Percentiles rank a stretch among this genome's conserved stretches.
Evolutionary conservation across 208 protist species (phyloP).

Genomic region (Trichomonas gallinae): DNA sequence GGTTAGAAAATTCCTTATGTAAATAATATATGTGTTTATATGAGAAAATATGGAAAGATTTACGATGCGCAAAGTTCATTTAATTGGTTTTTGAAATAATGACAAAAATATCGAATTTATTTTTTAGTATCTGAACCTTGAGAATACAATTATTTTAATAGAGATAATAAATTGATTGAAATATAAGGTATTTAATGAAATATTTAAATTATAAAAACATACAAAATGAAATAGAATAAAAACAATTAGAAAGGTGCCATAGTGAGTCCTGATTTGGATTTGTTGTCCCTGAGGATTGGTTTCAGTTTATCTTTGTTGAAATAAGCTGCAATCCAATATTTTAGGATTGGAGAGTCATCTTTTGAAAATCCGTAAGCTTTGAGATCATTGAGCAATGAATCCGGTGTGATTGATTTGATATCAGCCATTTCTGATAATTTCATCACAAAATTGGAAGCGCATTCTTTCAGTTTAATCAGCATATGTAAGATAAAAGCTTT

Average conservation of each 20-base stretch:
- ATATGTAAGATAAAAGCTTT: neutral
- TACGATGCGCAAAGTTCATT: too few relatives aligned
- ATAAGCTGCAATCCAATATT: neutral
- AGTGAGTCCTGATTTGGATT: neutral
- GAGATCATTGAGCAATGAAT: neutral
- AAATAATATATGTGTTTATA: too few relatives aligned
- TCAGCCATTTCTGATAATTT: neutral
- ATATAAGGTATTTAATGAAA: too few relatives aligned
- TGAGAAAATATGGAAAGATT: too few relatives aligned
- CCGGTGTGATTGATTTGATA: neutral
- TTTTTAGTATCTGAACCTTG: too few relatives aligned
- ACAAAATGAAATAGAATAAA: neutral
- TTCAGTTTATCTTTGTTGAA: neutral
- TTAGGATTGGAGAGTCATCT: neutral
- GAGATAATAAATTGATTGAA: too few relatives aligned
- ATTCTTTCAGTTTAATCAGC: neutral
- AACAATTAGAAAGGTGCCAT: neutral
- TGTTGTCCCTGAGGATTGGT: neutral
- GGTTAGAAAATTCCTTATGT: too few relatives aligned
- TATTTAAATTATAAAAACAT: neutral
- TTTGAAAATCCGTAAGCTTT: neutral
- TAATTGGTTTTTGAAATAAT: too few relatives aligned
- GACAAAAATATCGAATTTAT: too few relatives aligned
- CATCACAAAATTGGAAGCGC: neutral
- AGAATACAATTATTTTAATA: too few relatives aligned